A percentile compares a stretch with the other conserved stretches of the same genome.
Conservation (phyloP, 192 early-diverging fungal species). For the Allomyces arbusculus region DNA sequence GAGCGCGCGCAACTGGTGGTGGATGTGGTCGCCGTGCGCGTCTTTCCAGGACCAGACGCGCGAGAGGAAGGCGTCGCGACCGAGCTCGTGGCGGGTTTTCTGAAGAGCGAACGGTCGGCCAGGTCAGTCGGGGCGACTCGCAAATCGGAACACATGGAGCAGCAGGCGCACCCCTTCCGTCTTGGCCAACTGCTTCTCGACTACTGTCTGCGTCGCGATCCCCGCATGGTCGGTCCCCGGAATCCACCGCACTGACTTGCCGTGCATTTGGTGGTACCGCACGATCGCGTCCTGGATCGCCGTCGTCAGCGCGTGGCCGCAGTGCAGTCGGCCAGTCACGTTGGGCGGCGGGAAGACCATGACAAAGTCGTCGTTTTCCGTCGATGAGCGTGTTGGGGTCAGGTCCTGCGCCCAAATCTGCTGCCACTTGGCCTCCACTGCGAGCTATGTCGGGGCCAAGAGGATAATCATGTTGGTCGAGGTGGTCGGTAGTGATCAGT, state of each 20-base stretch:
- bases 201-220: slow-evolving; percentile 88
- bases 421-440: neutral
- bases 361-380: slow-evolving; percentile 31
- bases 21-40: slow-evolving; percentile 54
- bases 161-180: slow-evolving; percentile 8
- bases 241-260: slow-evolving; percentile 71
- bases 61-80: slow-evolving; percentile 59
- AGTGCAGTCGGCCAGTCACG: slow-evolving; percentile 84
- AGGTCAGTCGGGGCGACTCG: no score
- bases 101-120: no score
- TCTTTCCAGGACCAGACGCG: slow-evolving; percentile 79
- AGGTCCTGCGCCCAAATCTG: neutral
- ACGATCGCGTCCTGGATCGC: slow-evolving; percentile 64
- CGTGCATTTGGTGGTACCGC: slow-evolving; percentile 73
- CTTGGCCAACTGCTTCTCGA: slow-evolving; percentile 71
- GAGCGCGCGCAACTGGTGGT: slow-evolving; percentile 55
- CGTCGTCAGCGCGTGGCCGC: slow-evolving; percentile 79
- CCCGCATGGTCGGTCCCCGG: slow-evolving; percentile 97
- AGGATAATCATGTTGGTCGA: no score
- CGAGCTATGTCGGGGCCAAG: neutral
- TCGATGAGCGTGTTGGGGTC: neutral
- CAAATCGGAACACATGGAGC: no score
- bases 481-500: no score
- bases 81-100: slow-evolving; percentile 60
- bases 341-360: slow-evolving; percentile 94